Base-by-base conservation (phyloP, 371 early-diverging fungal genomes). In the Syncephalastrum racemosum region DNA sequence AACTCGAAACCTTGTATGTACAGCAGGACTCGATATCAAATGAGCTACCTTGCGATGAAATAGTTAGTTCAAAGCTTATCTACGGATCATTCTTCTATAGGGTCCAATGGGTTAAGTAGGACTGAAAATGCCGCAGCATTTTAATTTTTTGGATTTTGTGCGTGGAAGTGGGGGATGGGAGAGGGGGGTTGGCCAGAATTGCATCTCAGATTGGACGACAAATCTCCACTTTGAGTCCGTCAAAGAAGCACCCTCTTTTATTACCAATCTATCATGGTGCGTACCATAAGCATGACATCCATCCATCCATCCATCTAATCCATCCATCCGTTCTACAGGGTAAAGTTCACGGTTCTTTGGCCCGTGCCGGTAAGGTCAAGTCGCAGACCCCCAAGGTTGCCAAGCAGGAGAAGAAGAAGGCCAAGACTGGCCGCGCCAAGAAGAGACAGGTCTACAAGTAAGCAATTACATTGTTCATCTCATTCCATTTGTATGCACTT, bases 331-430 rank as follows among this genome's bases (percentile, higher is more conserved):
- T 48, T 23, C 46, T 46, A 56, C 67, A 92, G 98, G 98, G 96
- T 87, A 98, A 97, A 92, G 95, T 96, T 71, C 99, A 98, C 95
- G 99, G 99, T 86, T 96, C 97, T 73, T 90, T 98, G 78, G 96
- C 97, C 84, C 97, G 97, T 93, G 99, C 99, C 84, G 99, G 99
- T 89, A 99, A 99, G 87, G 99, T 99, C 77, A 97, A 98, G 94
- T 93, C 92, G 70, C 98, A 98, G 79, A 96, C 96, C 74, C 99
- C 99, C 75, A 98, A 98, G 88, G 99, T 98, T 63, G 96, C 96
- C 75, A 93, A 95, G 87, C 88, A 91, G 81, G 98, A 98, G 76
- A 97, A 99, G 90, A 86, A 92, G 83, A 98, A 79, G 90, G 81
- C 89, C 81, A 74, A 73, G 73, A 86, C 88, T 70, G 95, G 99